Conservation (phyloP, 2,329 filamentous ascomycete species). For the Xylariaceae sp. region DNA sequence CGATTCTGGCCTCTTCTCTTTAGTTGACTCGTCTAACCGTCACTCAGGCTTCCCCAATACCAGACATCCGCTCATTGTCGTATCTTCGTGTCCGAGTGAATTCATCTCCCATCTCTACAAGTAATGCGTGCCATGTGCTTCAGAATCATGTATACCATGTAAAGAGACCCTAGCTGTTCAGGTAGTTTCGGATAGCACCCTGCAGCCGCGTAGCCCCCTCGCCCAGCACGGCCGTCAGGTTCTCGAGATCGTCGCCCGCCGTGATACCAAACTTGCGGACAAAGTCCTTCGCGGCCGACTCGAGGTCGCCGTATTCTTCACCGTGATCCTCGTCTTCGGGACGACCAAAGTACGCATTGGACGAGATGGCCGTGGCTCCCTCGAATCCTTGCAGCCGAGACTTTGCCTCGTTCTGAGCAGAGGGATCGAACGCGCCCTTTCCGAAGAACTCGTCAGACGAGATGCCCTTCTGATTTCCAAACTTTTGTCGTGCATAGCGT, state of each 20-base stretch:
- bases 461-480: slow-evolving; percentile 89
- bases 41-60: slow-evolving; percentile 1
- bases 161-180: slow-evolving; percentile 44
- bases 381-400: slow-evolving; percentile 85
- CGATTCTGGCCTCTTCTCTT: not conserved
- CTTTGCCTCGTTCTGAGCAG: slow-evolving; percentile 79
- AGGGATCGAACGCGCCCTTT: slow-evolving; percentile 78
- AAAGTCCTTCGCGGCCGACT: slow-evolving; percentile 93
- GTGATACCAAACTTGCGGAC: slow-evolving; percentile 92
- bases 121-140: not conserved
- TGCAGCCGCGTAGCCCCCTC: slow-evolving; percentile 82
- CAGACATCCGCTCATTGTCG: slow-evolving; percentile 1
- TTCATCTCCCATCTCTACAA: not conserved
- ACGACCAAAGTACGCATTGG: slow-evolving; percentile 94
- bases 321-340: slow-evolving; percentile 69
- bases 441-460: slow-evolving; percentile 98
- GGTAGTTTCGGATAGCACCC: slow-evolving; percentile 62
- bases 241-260: slow-evolving; percentile 91
- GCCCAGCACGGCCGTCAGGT: slow-evolving; percentile 74
- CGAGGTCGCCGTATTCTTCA: slow-evolving; percentile 85
- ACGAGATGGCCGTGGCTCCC: slow-evolving; percentile 85
- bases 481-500: slow-evolving; percentile 79
- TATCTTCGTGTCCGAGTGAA: slow-evolving; percentile 5
- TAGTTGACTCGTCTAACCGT: slow-evolving; percentile 1
- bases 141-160: not conserved